Conservation (phyloP, 164 flowering plant genomes). For the Annona squamosa region DNA sequence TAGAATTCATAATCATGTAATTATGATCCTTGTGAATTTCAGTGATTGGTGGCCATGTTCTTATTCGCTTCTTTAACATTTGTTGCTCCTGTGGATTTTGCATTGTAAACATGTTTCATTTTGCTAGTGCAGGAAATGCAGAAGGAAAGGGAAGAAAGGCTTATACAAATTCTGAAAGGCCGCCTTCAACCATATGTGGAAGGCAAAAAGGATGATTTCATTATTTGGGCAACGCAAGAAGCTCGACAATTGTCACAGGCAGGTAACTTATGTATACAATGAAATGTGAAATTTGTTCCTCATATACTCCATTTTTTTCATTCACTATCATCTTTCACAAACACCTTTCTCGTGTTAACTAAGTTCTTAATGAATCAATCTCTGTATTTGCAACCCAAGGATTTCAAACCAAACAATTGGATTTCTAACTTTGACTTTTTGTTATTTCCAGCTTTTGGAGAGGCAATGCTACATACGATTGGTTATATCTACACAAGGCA, state of each 20-base stretch:
- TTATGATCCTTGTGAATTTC: neutral
- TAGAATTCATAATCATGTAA: neutral
- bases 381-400: too few relatives aligned
- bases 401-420: neutral
- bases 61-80: neutral
- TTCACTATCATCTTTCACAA: neutral
- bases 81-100: neutral
- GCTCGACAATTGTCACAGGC: constrained; percentile 68
- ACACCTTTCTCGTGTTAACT: neutral
- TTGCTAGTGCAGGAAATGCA: constrained; percentile 47
- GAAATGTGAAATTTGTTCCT: neutral
- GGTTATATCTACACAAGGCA: constrained; percentile 90
- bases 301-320: neutral
- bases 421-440: constrained; percentile 9
- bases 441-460: constrained; percentile 74
- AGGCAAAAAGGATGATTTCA: constrained; percentile 58
- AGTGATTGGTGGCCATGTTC: neutral
- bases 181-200: constrained; percentile 71
- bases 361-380: neutral
- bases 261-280: constrained; percentile 32
- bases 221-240: constrained; percentile 67
- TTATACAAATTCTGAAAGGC: constrained; percentile 44
- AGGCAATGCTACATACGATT: constrained; percentile 90
- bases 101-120: too few relatives aligned
- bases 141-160: constrained; percentile 68